Evolutionary conservation across 2,329 filamentous ascomycete species (phyloP), one percentile per base, ranked within the genome.

Genomic region (Talaromyces sp.): DNA sequence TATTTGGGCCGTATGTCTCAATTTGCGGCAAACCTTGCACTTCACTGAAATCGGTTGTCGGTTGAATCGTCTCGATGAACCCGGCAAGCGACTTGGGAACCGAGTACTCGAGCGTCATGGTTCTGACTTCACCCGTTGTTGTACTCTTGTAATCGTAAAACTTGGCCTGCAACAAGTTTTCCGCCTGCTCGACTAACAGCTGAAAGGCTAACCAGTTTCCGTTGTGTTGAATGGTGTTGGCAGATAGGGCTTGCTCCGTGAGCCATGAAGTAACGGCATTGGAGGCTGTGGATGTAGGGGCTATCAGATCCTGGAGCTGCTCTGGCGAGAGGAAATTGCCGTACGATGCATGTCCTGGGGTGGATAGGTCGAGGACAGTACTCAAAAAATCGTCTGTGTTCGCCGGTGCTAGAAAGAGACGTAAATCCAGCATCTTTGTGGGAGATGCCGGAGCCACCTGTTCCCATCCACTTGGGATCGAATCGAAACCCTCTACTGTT

Each of bases 391-490:
- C 44, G 21, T 31, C 55, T 18, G 40, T 50, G 8, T 39, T 54
- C 1, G 18, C 52, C 5, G 31, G 55, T 3, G 50, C 48, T 21
- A 63, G 33, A 5, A 55, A 55, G 23, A 63, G 35, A 33, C 56
- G 61, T 31, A 63, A 18, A 31, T 63, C 35, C n/a, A 63, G 35
- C 21, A 28, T 23, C 31, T 63, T 46, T 21, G 18, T 33, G 9
- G 42, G 52, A 11, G 61, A 44, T 21, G 61, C 61, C 9, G 55
- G 37, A 14, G 52, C 25, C 16, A 63, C 12, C 28, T 48, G 55
- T 28, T 63, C 48, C 61, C 61, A 63, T 35, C 61, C 61, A 39
- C 61, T 25, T 35, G 61, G 61, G 44, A 63, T 46, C 33, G 57
- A 40, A 16, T 59, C 14, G 42, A 50, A 59, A 6, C 35, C 52